Evolutionary conservation across 345 rosid species (phyloP).

Genomic region (Murraya koenigii): DNA sequence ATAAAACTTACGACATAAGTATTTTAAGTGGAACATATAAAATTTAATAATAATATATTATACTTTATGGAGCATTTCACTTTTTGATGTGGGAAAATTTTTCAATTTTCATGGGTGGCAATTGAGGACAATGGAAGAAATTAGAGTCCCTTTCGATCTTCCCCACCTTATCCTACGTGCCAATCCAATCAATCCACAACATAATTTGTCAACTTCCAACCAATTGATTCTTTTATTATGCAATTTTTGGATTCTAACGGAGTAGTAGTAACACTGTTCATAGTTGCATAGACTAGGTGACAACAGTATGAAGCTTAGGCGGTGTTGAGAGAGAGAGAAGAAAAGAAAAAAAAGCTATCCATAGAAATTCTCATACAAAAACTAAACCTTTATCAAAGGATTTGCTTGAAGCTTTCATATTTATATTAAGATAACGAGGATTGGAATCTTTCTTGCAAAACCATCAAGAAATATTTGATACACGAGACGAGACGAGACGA

Average conservation of each 20-base stretch:
- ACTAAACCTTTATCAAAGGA: too few relatives aligned
- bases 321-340: neutral
- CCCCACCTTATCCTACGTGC: slow-evolving; percentile 1
- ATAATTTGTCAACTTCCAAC: neutral
- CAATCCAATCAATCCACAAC: neutral
- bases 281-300: neutral
- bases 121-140: neutral
- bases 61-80: neutral
- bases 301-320: slow-evolving; percentile 6
- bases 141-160: neutral
- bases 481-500: rapidly evolving
- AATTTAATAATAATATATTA: too few relatives aligned
- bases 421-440: neutral
- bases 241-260: slow-evolving; percentile 1
- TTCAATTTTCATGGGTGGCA: neutral
- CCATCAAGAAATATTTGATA: neutral
- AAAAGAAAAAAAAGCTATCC: neutral
- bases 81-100: neutral
- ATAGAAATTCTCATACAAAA: neutral
- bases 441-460: too few relatives aligned
- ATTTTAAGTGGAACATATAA: too few relatives aligned
- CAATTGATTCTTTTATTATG: neutral
- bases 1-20: too few relatives aligned
- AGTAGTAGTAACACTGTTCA: neutral
- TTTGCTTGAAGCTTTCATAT: neutral